Evolutionary conservation across 345 rosid genomes (phyloP).

Genomic region (Citrus unshiu): DNA sequence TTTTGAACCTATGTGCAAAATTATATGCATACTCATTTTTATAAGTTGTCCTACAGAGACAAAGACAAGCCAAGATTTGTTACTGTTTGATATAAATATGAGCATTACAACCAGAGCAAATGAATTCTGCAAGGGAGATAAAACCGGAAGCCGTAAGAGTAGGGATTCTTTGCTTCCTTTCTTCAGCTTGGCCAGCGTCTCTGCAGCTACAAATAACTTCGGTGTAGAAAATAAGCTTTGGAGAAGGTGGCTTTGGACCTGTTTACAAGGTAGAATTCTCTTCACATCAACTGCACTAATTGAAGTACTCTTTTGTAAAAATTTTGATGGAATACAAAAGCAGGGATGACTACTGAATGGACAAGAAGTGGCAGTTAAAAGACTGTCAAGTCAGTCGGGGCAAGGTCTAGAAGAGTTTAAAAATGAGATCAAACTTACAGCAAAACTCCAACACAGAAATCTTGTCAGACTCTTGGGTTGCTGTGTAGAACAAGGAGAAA

Average conservation of each 20-base stretch:
- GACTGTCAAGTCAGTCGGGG: background rate
- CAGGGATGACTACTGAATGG: too few relatives aligned
- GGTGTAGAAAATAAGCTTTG: too few relatives aligned
- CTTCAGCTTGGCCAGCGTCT: background rate
- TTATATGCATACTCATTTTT: background rate
- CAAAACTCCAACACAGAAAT: background rate
- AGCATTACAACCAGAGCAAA: background rate
- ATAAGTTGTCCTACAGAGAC: background rate
- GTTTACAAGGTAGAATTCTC: background rate
- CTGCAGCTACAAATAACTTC: too few relatives aligned
- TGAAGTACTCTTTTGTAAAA: too few relatives aligned
- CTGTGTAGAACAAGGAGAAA: too few relatives aligned
- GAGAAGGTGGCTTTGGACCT: too few relatives aligned
- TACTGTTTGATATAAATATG: background rate
- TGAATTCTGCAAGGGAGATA: background rate
- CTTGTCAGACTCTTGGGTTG: background rate
- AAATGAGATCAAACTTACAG: background rate
- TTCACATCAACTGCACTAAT: too few relatives aligned
- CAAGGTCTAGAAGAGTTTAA: background rate
- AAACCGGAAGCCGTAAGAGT: background rate
- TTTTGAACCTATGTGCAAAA: background rate
- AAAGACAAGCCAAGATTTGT: background rate
- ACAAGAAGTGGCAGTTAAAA: too few relatives aligned
- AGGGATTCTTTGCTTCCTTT: background rate
- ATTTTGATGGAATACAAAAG: too few relatives aligned